Evolutionary conservation across 2,329 filamentous ascomycete species (phyloP).

Genomic region (Neurospora sp.): DNA sequence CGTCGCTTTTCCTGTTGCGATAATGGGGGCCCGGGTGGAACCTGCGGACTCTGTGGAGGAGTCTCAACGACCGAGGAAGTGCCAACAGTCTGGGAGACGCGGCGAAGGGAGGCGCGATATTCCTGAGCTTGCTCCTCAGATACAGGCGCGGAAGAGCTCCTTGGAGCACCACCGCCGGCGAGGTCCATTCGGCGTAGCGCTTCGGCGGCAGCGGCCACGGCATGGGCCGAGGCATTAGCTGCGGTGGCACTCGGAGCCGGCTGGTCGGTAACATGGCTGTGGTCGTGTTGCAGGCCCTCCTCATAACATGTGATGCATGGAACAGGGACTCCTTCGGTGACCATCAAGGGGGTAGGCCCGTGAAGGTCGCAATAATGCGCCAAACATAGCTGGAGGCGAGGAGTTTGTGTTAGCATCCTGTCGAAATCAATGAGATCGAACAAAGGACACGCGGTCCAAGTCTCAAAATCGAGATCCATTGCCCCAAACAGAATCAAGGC

Average conservation of each 20-base stretch:
- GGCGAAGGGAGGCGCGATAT: conserved; percentile 32
- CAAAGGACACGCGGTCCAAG: not conserved
- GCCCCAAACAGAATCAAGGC: not conserved
- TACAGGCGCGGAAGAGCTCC: conserved; percentile 33
- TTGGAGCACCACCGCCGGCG: conserved; percentile 20
- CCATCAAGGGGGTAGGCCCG: conserved; percentile 60
- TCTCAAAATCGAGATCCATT: not conserved
- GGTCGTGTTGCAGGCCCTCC: conserved; percentile 24
- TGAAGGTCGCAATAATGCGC: conserved; percentile 64
- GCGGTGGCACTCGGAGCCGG: conserved; percentile 32
- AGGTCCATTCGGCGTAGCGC: conserved; percentile 39
- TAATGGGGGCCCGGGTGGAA: conserved; percentile 23
- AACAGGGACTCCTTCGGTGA: conserved; percentile 56
- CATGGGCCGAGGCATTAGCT: conserved; percentile 24
- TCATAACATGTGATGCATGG: conserved; percentile 52
- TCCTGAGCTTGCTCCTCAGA: conserved; percentile 35
- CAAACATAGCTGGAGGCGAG: conserved; percentile 50
- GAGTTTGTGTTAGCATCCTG: conserved; percentile 27
- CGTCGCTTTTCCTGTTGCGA: conserved; percentile 24
- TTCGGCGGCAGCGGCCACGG: conserved; percentile 31
- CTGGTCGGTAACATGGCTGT: conserved; percentile 21
- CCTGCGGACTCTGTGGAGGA: conserved; percentile 47
- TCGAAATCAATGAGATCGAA: not conserved
- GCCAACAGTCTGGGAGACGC: conserved; percentile 22
- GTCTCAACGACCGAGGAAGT: conserved; percentile 40